These are phyloP conservation scores for Torulaspora gathmanii DNA, from an alignment of 805 yeast species.

Conservation along the genomic window DNA sequence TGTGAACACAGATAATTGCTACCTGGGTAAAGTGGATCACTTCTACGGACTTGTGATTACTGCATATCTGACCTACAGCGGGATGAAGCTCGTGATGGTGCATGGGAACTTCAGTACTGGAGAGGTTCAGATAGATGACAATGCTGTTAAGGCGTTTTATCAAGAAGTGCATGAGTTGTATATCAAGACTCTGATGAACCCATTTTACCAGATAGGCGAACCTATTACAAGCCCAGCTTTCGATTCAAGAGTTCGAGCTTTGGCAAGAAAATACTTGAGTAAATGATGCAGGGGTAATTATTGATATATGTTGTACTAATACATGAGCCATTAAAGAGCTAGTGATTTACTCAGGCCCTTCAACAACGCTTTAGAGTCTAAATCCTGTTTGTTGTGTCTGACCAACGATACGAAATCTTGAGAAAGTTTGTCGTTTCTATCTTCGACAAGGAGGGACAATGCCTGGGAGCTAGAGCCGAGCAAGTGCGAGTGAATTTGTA, in stretches of 20 bases:
- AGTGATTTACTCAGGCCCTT: slow-evolving; percentile 27
- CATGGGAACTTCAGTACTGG: slow-evolving; percentile 47
- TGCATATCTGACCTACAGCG: slow-evolving; percentile 84
- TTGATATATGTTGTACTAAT: slow-evolving; percentile 1
- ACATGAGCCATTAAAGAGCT: slow-evolving; percentile 5
- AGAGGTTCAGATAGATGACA: slow-evolving; percentile 47
- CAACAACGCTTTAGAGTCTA: slow-evolving; percentile 20
- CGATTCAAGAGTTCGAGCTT: slow-evolving; percentile 63
- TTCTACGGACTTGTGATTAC: slow-evolving; percentile 80
- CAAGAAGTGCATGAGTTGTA: slow-evolving; percentile 82
- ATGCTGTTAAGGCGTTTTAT: slow-evolving; percentile 75
- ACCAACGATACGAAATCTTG: slow-evolving; percentile 12
- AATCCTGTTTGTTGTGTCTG: slow-evolving; percentile 5
- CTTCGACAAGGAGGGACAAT: slow-evolving; percentile 16
- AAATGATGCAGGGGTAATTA: slow-evolving; percentile 8
- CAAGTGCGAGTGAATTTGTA: slow-evolving; percentile 25
- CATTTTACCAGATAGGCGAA: slow-evolving; percentile 75
- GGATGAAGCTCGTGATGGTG: slow-evolving; percentile 69
- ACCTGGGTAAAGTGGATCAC: slow-evolving; percentile 74
- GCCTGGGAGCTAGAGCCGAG: slow-evolving; percentile 25
- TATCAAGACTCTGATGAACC: slow-evolving; percentile 77
- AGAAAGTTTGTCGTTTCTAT: slow-evolving; percentile 20
- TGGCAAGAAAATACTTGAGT: slow-evolving; percentile 73
- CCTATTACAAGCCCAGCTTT: slow-evolving; percentile 70
- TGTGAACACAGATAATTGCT: slow-evolving; percentile 34